Evolutionary conservation across 2,329 filamentous ascomycete species (phyloP).

Genomic region (Bipolaris victoriae): DNA sequence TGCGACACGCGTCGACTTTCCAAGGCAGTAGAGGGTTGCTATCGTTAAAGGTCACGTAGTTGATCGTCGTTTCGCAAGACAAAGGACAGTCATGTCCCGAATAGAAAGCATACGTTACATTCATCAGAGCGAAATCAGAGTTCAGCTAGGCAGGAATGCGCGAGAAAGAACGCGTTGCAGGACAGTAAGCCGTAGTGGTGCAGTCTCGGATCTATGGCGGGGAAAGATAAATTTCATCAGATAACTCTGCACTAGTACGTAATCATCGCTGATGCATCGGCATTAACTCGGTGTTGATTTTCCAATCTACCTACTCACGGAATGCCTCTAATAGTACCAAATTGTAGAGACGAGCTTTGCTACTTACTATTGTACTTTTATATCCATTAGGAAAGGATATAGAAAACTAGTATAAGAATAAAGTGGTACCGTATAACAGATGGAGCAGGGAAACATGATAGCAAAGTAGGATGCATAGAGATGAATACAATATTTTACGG

Average conservation of each 20-base stretch:
- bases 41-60: conserved; percentile 44
- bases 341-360: too few relatives aligned
- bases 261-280: too few relatives aligned
- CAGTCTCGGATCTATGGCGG: conserved; percentile 21
- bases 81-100: conserved; percentile 37
- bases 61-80: conserved; percentile 38
- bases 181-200: conserved; percentile 11
- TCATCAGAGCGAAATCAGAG: background rate
- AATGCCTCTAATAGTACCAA: too few relatives aligned
- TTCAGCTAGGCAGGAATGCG: conserved; percentile 19
- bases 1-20: conserved; percentile 37
- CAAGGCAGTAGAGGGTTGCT: conserved; percentile 33
- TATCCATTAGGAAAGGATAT: too few relatives aligned
- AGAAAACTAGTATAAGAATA: too few relatives aligned
- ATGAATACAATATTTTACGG: too few relatives aligned
- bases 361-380: too few relatives aligned
- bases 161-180: conserved; percentile 25
- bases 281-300: too few relatives aligned
- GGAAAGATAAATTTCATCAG: conserved; percentile 32
- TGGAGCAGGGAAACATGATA: too few relatives aligned
- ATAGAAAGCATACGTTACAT: conserved; percentile 22
- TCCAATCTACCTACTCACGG: too few relatives aligned
- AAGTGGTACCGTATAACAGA: too few relatives aligned
- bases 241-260: background rate
- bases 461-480: too few relatives aligned